These are phyloP conservation scores for Penicillium sclerotiorum DNA, from an alignment of 2,329 filamentous ascomycete genomes.

Conservation along the genomic window DNA sequence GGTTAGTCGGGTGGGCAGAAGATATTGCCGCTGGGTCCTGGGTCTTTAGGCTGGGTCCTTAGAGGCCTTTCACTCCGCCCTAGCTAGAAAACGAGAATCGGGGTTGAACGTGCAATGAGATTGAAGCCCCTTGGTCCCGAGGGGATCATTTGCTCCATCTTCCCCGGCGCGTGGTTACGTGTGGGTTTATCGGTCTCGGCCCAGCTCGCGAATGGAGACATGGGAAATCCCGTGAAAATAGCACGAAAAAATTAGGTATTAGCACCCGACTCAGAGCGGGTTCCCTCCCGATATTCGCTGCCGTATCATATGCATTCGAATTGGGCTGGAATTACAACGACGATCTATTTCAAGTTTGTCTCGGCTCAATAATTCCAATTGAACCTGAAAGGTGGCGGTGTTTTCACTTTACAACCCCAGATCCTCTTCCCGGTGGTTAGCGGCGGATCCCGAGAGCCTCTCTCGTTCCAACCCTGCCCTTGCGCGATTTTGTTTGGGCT, in stretches of 20 bases:
- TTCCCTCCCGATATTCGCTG: neutral
- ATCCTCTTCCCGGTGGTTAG: conserved; percentile 25
- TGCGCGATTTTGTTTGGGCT: conserved; percentile 24
- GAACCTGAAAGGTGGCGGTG: too few species aligned
- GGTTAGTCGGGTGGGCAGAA: conserved; percentile 31
- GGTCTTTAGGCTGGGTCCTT: conserved; percentile 14
- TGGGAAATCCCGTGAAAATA: neutral
- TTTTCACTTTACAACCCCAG: conserved; percentile 24
- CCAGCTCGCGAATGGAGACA: conserved; percentile 6
- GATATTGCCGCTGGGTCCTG: conserved; percentile 34
- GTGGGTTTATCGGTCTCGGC: conserved; percentile 13
- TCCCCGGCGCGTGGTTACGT: conserved; percentile 9
- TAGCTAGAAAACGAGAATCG: conserved; percentile 4
- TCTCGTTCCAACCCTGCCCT: conserved; percentile 8
- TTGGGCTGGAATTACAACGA: neutral
- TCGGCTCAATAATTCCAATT: neutral
- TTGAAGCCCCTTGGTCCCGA: conserved; percentile 9
- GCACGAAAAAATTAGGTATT: neutral
- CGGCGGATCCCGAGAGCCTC: conserved; percentile 27
- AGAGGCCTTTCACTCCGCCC: neutral
- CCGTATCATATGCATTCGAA: neutral
- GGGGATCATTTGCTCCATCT: conserved; percentile 7
- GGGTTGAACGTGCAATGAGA: conserved; percentile 17
- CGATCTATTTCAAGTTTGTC: neutral
- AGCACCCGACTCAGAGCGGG: too few species aligned